Base-by-base conservation (phyloP, 2,329 filamentous ascomycete genomes). In the Neofusicoccum parvum region DNA sequence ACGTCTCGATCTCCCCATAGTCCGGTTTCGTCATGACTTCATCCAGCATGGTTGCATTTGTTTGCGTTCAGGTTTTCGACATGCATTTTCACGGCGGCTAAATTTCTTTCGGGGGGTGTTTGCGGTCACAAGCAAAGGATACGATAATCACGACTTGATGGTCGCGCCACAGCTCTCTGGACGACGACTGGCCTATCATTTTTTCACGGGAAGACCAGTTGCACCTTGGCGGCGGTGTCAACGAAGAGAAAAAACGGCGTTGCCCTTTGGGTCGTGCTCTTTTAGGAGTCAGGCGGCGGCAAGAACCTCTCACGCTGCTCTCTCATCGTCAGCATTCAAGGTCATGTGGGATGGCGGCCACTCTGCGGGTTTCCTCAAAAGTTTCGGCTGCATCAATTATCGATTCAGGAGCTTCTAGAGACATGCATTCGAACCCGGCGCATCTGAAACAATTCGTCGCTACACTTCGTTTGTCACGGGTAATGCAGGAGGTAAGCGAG, bases 71-170 rank as follows among this genome's bases (percentile, higher is more conserved):
- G 14, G 64, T 56, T 72, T 71, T 48, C 43, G 43, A 71, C 71
- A 69, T 76, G 75, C 75, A 77, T 78, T 77, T 67, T 74, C 69
- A 70, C 63, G 76, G 76, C 69, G 74, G 75, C 74, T 77, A 71
- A 75, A 76, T 73, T 73, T 73, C 68, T 70, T 68, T 68, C 71
- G 71, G 65, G 71, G 65, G 73, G 72, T 75, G 72, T 76, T 75
- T 68, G 64, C 54, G 64, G 54, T 65, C 53, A 65, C 46, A 59
- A 64, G 49, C 49, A 32, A 56, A 65, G 37, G 48, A 43, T 53
- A 65, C 53, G 64, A 65, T 65, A 65, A 65, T 65, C 37, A 65
- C 64, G 64, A 65, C 43, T 53, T 53, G 54, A 65, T 53, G 64
- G 64, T 58, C 53, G 43, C 63, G 43, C 63, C 51, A 54, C 51